Conservation (phyloP, 1,284 basidiomycete species). For the Irpex rosettiformis region DNA sequence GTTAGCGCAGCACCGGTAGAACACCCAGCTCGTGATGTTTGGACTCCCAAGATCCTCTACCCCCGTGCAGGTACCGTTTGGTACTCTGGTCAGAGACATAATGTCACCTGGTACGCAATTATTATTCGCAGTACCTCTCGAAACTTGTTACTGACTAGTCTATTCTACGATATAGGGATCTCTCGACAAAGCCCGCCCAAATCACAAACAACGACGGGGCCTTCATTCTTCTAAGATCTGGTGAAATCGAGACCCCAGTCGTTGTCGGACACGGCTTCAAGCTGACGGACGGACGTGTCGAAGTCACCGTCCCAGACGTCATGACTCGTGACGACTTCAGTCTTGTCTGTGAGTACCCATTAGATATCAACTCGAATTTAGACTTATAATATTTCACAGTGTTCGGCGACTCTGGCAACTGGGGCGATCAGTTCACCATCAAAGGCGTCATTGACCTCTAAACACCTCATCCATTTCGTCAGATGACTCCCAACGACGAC, state of each 20-base stretch:
- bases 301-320: conserved; percentile 38
- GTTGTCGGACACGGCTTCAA: conserved; percentile 39
- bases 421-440: conserved; percentile 10
- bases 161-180: conserved; percentile 31
- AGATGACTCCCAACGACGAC: not conserved
- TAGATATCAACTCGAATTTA: not conserved
- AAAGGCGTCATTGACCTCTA: not conserved
- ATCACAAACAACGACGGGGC: conserved; percentile 37
- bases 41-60: conserved; percentile 11
- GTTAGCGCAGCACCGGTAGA: conserved; percentile 3
- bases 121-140: not conserved
- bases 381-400: not conserved
- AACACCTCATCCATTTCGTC: not conserved
- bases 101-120: conserved; percentile 16
- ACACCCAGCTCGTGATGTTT: conserved; percentile 11
- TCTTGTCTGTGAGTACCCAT: conserved; percentile 39
- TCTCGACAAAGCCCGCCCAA: conserved; percentile 33
- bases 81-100: conserved; percentile 14
- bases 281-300: conserved; percentile 33
- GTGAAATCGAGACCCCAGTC: conserved; percentile 20
- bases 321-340: conserved; percentile 37
- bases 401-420: conserved; percentile 15
- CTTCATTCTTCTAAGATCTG: conserved; percentile 17
- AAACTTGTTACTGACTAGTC: not conserved
- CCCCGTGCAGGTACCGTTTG: conserved; percentile 14